A percentile compares a stretch with the other conserved stretches of the same genome.
Conservation (phyloP, 2,329 filamentous ascomycete species). For the Nothophoma quercina region DNA sequence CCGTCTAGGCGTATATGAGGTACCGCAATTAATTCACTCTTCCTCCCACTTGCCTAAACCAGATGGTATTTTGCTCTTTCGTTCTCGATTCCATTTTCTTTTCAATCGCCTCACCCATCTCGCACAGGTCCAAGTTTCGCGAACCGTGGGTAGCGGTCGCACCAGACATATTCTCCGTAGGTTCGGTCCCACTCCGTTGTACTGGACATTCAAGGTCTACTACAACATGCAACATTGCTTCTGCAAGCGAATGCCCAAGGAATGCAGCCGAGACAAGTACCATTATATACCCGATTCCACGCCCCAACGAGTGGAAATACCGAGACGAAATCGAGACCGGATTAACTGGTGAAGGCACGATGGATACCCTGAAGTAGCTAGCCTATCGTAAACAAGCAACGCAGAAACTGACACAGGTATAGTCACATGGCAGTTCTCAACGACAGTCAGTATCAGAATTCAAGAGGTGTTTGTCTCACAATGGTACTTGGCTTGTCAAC, state of each 20-base stretch:
- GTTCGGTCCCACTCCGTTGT: not conserved
- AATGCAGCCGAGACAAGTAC: too few relatives aligned
- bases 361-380: not conserved
- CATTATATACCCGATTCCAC: too few relatives aligned
- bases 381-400: not conserved
- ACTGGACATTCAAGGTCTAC: not conserved
- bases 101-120: too few relatives aligned
- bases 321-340: not conserved
- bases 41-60: too few relatives aligned
- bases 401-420: not conserved
- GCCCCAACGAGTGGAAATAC: not conserved
- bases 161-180: not conserved
- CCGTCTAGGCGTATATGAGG: too few relatives aligned
- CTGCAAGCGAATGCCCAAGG: not conserved
- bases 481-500: not conserved
- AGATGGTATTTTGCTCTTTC: too few relatives aligned
- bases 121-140: too few relatives aligned
- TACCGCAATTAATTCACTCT: too few relatives aligned
- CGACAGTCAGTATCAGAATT: not conserved
- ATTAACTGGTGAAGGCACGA: too few relatives aligned
- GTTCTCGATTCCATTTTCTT: too few relatives aligned
- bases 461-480: not conserved
- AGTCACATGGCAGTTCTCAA: not conserved
- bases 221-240: not conserved
- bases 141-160: not conserved